Evolutionary conservation across 371 early-diverging fungal species (phyloP).

Genomic region (Mucor saturninus): DNA sequence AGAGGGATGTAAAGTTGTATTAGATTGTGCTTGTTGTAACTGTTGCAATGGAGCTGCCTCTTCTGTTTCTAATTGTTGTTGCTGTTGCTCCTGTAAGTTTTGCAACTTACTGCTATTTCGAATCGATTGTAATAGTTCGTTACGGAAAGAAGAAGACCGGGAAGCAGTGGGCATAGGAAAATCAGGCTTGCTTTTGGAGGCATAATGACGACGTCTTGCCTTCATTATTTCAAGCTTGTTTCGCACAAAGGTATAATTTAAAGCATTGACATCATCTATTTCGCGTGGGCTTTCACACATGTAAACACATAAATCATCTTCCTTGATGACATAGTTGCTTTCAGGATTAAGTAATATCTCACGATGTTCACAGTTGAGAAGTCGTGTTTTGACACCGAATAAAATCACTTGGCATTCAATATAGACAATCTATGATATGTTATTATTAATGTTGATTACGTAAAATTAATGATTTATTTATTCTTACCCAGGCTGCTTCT

Average conservation of each 20-base stretch:
- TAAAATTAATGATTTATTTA: not conserved
- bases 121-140: constrained; percentile 5
- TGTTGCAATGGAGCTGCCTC: constrained; percentile 1
- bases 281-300: constrained; percentile 69
- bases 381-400: constrained; percentile 60
- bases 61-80: constrained; percentile 1
- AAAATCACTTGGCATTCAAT: constrained; percentile 75
- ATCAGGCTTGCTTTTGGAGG: not conserved
- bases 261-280: constrained; percentile 46
- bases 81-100: constrained; percentile 1
- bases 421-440: constrained; percentile 46
- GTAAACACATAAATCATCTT: constrained; percentile 61
- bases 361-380: constrained; percentile 26
- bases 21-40: constrained; percentile 1
- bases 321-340: constrained; percentile 57
- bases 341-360: constrained; percentile 72
- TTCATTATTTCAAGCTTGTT: constrained; percentile 7
- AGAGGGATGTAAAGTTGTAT: not conserved
- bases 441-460: not conserved
- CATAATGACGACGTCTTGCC: not conserved
- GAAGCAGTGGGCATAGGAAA: not conserved
- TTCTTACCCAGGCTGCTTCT: constrained; percentile 59
- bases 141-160: constrained; percentile 11
- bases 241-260: constrained; percentile 34
- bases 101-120: constrained; percentile 3